Evolutionary conservation across 176 grass and related monocot genomes (phyloP).

Genomic region (Phoenix roebelenii): DNA sequence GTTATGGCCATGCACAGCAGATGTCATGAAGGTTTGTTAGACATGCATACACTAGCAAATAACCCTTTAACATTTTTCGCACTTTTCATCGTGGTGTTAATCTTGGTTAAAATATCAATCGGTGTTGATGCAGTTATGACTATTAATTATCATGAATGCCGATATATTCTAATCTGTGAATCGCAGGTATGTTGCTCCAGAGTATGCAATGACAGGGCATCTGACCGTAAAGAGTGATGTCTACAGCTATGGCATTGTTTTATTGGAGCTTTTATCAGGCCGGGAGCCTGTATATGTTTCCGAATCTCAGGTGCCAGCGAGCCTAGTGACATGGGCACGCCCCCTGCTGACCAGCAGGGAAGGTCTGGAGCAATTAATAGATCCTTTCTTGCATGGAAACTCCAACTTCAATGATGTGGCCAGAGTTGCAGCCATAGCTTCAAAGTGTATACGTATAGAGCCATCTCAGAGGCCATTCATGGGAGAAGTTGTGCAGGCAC

Average conservation of each 20-base stretch:
- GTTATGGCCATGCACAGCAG: too few relatives aligned
- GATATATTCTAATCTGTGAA: neutral
- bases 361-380: conserved; percentile 66
- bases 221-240: conserved; percentile 94
- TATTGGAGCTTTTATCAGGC: conserved; percentile 92
- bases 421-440: conserved; percentile 93
- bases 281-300: conserved; percentile 82
- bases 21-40: too few relatives aligned
- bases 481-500: conserved; percentile 96
- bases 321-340: conserved; percentile 88
- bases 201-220: conserved; percentile 99
- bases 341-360: conserved; percentile 61
- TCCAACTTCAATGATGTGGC: conserved; percentile 84
- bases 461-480: conserved; percentile 88
- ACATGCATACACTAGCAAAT: too few relatives aligned
- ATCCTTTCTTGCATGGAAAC: conserved; percentile 55
- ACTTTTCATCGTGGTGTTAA: too few relatives aligned
- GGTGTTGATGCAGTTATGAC: too few relatives aligned
- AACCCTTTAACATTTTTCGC: too few relatives aligned
- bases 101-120: too few relatives aligned
- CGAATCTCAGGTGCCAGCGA: conserved; percentile 57
- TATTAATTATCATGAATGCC: too few relatives aligned
- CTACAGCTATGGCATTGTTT: conserved; percentile 91
- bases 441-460: conserved; percentile 65
- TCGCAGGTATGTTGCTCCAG: conserved; percentile 90